Evolutionary conservation across 352 stramenopile species (phyloP), one percentile per base, ranked within the genome.

Genomic region (Thalassiosira livingstoniorum): DNA sequence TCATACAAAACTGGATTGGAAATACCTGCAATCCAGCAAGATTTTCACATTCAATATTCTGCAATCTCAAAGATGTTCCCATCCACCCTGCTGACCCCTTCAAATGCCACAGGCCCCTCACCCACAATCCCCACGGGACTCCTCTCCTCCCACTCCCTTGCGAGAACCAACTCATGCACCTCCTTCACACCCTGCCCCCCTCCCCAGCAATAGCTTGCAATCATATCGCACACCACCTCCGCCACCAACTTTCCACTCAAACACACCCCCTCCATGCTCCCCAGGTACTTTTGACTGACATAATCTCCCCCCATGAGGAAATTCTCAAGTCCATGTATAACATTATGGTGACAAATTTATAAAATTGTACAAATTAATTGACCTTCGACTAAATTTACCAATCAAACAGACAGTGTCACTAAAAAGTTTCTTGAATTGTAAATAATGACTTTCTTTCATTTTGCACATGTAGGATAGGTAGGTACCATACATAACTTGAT

Each of bases 221-320:
- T 86, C 73, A 84, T 83, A 54, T 92, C 88, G 31, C 82, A 58
- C 34, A 95, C 60, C n/a, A 94, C 91, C 81, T 95, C 87, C 21
- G 92, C 92, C 45, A 92, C 93, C 34, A 97, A 75, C 82, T 96
- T 96, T 32, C 94, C 94, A 27, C 79, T 80, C n/a, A 95, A 76
- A 25, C 93, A 80, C 27, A 93, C 94, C 13, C 93, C 94, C 73
- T 97, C 94, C 94, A 97, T 97, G 25, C 75, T 92, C 21, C 92
- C 93, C 32, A 97, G 78, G 76, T 95, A 97, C 77, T 96, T 97
- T 82, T 97, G 94, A 32, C 84, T 90, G 2, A 92, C 95, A 68
- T 89, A 97, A 68, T 93, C 88, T 63, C 94, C 94, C 4, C 91
- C 92, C 69, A 96, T 90, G 42, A 93, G 90, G 76, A 97, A 96